These are phyloP conservation scores for Aspergillus nanangensis DNA, from an alignment of 495 filamentous ascomycete species.

Conservation along the genomic window DNA sequence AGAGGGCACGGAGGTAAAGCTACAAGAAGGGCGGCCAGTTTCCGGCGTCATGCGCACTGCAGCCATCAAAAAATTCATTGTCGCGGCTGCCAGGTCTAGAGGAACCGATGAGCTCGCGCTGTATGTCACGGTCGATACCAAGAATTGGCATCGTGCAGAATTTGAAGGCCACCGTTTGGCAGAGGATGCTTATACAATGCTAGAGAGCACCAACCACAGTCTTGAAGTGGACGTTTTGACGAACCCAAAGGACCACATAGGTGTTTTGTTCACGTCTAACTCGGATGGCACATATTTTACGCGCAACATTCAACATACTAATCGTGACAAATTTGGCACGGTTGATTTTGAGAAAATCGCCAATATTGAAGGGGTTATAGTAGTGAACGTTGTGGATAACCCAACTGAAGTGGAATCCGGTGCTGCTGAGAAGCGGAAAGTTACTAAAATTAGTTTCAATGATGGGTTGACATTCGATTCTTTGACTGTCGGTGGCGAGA, in stretches of 20 bases:
- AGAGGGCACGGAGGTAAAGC: slow-evolving; percentile 60
- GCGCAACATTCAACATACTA: slow-evolving; percentile 84
- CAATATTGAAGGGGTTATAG: slow-evolving; percentile 82
- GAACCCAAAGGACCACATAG: slow-evolving; percentile 60
- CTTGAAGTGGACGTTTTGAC: slow-evolving; percentile 93
- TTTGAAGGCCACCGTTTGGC: slow-evolving; percentile 78
- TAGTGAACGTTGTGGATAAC: slow-evolving; percentile 88
- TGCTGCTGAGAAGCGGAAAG: slow-evolving; percentile 59
- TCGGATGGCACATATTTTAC: slow-evolving; percentile 95
- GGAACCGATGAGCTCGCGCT: slow-evolving; percentile 86
- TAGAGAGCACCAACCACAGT: slow-evolving; percentile 95
- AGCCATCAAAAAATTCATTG: slow-evolving; percentile 75
- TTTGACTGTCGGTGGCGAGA: slow-evolving; percentile 54
- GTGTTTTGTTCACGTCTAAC: slow-evolving; percentile 86
- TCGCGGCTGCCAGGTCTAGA: slow-evolving; percentile 73
- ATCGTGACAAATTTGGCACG: slow-evolving; percentile 61
- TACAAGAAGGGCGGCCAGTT: slow-evolving; percentile 68
- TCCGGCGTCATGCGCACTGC: slow-evolving; percentile 72
- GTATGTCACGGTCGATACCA: slow-evolving; percentile 74
- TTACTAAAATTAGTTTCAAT: slow-evolving; percentile 84
- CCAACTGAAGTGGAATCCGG: slow-evolving; percentile 64
- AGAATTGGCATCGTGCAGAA: slow-evolving; percentile 85
- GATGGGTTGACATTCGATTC: slow-evolving; percentile 76
- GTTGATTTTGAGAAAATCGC: slow-evolving; percentile 94
- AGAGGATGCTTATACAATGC: slow-evolving; percentile 84